Base-by-base conservation (phyloP, 805 yeast species). In the Yamadazyma sp. region DNA sequence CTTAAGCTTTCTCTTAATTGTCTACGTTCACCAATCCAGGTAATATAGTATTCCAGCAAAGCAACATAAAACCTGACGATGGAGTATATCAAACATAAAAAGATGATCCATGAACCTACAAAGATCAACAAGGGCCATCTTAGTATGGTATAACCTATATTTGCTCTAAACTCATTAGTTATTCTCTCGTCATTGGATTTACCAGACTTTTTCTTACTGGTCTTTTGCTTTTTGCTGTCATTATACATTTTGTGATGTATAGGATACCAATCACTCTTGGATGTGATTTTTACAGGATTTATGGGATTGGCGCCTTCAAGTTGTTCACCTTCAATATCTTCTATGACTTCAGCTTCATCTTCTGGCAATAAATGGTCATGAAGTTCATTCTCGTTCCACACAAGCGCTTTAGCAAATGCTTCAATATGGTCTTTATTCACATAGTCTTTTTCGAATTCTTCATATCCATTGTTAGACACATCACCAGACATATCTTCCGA, bases 71-170 rank as follows among this genome's bases (percentile, higher is more conserved):
- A 46, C 29, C 94, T 58, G 2, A 83, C 68, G 1, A 68, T 23
- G 4, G 75, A 54, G 52, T 84, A 84, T 0, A 72, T 30, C 0
- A 66, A 17, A 17, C 77, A 66, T 9, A 84, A 58, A 3, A 78
- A 39, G 0, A 50, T 23, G 1, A 81, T 62, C 87, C 89, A 84
- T 11, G 60, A 21, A 2, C 73, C 44, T 1, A 79, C 73, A 12
- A 74, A 56, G 0, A 73, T 30, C 35, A 84, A 59, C 3, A 82
- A 55, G 0, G 93, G 94, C 74, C 82, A 83, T 28, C 93, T 58
- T 18, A 84, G 60, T 1, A 83, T 25, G 4, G 52, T 46, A 42
- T 60, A 67, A 8, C 61, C 46, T 3, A 55, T 44, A 36, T 60
- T 56, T 15, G 59, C 50, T 10, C 71, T 52, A 44, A 31, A 66